phyloP scores from a whole-genome alignment of 495 filamentous ascomycete species.

The Peziza echinospora region DNA sequence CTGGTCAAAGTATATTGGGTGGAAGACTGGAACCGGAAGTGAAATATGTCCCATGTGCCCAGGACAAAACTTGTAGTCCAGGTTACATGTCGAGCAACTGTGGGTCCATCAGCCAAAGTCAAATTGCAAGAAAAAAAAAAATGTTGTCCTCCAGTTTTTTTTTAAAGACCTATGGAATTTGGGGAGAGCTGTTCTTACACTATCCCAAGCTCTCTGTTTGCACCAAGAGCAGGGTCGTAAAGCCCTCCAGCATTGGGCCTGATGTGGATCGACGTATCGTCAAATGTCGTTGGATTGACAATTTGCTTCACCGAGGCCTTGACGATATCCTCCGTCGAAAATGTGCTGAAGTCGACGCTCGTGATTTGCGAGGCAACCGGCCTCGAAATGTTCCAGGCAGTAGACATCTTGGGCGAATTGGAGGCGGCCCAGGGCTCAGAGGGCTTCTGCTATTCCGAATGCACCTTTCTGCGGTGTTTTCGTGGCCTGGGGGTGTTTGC shows the following conservation, averaged over 20 bases:
- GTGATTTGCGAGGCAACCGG: slow-evolving; percentile 66
- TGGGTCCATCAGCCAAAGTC: background rate
- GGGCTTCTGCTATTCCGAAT: too few relatives aligned
- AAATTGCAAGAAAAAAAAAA: background rate
- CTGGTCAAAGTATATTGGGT: slow-evolving; percentile 85
- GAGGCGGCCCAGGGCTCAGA: too few relatives aligned
- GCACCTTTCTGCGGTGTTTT: too few relatives aligned
- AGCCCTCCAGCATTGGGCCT: slow-evolving; percentile 32
- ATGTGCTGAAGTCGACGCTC: slow-evolving; percentile 73
- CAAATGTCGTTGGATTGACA: slow-evolving; percentile 71
- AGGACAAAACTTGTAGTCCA: slow-evolving; percentile 56
- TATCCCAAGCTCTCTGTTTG: slow-evolving; percentile 46
- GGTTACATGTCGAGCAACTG: slow-evolving; percentile 79
- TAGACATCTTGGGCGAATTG: background rate
- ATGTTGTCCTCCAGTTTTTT: background rate
- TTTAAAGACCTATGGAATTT: background rate
- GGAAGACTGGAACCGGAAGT: slow-evolving; percentile 77
- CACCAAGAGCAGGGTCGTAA: slow-evolving; percentile 83
- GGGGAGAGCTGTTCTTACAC: slow-evolving; percentile 32
- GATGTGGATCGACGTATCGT: slow-evolving; percentile 29
- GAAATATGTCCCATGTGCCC: slow-evolving; percentile 92
- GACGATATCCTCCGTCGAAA: slow-evolving; percentile 61
- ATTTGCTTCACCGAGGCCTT: slow-evolving; percentile 81
- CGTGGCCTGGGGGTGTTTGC: too few relatives aligned
- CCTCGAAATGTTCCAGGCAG: slow-evolving; percentile 22